These are phyloP conservation scores for Claviceps sorghi DNA, from an alignment of 2,329 filamentous ascomycete genomes.

Conservation along the genomic window DNA sequence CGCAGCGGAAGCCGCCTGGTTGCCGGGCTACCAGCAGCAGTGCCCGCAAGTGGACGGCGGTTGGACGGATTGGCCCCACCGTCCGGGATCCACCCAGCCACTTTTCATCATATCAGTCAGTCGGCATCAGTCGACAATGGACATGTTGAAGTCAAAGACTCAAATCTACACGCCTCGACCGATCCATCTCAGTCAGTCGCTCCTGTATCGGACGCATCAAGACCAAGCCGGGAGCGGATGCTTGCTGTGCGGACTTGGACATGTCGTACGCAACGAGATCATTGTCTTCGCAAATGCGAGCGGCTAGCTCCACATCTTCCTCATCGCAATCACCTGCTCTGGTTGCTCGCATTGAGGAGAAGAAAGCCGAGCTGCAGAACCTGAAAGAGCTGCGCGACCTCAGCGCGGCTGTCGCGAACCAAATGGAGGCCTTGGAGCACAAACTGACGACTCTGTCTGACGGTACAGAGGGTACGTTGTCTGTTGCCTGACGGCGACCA, in stretches of 20 bases:
- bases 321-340: conserved; percentile 55
- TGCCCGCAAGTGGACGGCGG: conserved; percentile 11
- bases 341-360: conserved; percentile 66
- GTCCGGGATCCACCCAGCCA: background rate
- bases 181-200: background rate
- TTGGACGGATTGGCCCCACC: conserved; percentile 14
- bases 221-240: background rate
- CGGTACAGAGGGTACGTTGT: conserved; percentile 58
- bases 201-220: background rate
- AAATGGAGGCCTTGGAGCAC: conserved; percentile 70
- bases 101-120: background rate
- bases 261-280: conserved; percentile 45
- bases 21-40: conserved; percentile 13
- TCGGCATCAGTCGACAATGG: too few species aligned
- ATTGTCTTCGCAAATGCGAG: conserved; percentile 53
- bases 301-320: conserved; percentile 34
- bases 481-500: conserved; percentile 4
- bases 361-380: conserved; percentile 69
- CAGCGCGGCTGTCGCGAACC: conserved; percentile 60
- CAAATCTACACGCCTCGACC: background rate
- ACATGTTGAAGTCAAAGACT: background rate
- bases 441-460: conserved; percentile 65
- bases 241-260: conserved; percentile 2
- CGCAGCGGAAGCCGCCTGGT: conserved; percentile 11
- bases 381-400: conserved; percentile 65